A percentile compares a stretch with the other conserved stretches of the same genome.
phyloP scores from a whole-genome alignment of 1,139 yeast species.

The Hanseniaspora uvarum region DNA sequence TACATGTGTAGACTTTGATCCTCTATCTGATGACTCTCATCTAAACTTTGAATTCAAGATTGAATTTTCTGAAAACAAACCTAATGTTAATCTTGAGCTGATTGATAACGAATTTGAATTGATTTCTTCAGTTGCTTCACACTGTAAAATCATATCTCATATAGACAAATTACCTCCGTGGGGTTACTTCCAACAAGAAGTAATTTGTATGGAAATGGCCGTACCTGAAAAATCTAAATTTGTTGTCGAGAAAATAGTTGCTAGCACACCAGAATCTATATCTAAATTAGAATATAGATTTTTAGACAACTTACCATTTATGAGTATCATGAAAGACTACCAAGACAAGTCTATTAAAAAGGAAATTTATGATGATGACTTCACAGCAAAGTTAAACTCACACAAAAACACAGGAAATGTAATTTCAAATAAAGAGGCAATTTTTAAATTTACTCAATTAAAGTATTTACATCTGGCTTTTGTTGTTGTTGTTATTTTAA shows the following conservation, averaged over 20 bases:
- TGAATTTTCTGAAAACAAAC: conserved; percentile 20
- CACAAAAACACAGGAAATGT: background rate
- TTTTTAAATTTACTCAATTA: conserved; percentile 1
- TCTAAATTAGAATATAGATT: conserved; percentile 16
- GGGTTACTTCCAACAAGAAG: conserved; percentile 67
- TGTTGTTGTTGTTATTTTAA: background rate
- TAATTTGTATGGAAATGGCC: conserved; percentile 60
- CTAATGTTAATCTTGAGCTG: conserved; percentile 40
- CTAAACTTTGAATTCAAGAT: conserved; percentile 47
- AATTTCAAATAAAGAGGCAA: background rate
- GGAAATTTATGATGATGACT: conserved; percentile 15
- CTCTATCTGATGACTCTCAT: conserved; percentile 41
- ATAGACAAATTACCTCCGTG: conserved; percentile 53
- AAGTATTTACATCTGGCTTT: background rate
- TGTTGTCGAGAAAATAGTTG: conserved; percentile 41
- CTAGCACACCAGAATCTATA: conserved; percentile 13
- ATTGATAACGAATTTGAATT: conserved; percentile 41
- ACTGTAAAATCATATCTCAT: conserved; percentile 56
- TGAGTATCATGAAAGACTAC: conserved; percentile 1
- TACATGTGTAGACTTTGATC: conserved; percentile 34
- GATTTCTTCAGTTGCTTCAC: conserved; percentile 39
- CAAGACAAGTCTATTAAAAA: conserved; percentile 4
- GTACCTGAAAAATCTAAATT: conserved; percentile 50
- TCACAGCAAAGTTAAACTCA: background rate
- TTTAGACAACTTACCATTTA: conserved; percentile 3